Base-by-base conservation (phyloP, 2,329 filamentous ascomycete species). In the Juglanconis juglandina region DNA sequence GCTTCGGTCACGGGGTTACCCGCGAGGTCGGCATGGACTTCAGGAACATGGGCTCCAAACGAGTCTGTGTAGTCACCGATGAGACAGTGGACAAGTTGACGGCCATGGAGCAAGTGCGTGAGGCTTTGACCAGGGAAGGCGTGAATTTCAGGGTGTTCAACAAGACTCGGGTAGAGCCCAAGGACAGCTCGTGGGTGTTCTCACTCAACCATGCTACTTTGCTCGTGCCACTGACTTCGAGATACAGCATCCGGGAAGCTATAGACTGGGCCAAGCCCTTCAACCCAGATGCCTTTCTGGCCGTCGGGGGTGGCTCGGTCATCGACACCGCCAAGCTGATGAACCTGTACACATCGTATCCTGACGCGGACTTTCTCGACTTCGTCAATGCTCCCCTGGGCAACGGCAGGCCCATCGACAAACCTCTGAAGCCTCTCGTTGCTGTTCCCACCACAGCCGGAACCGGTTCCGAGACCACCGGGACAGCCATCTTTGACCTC, bases 321-420 rank as follows among this genome's bases (percentile, higher is more conserved):
- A 99, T 99, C 67, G 95, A 99, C 76, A 99, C 95, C 1, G 94
- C 95, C 58, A 99, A 99, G 76, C 82, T 99, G 59, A 98, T 99
- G 93, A 99, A 99, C 71, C 83, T 99, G 0, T 98, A 98, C 77
- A 90, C 88, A 1, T 88, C 86, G 64, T 97, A 92, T 71, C 93
- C 93, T 0, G 90, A 97, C 7, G 94, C 94, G 39, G 91, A 95
- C 68, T 97, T 99, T 71, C 82, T 98, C 41, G 94, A 99, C 79
- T 99, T 99, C 68, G 95, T 99, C 74, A 98, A 98, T 70, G 94
- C 94, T 0, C 95, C 95, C 0, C 79, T 98, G 0, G 95, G 95
- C 61, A 92, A 90, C 64, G 95, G 95, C 4, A 76, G 85, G 32
- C 91, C 91, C 0, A 89, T 96, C 62, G 85, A 85, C 35, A 85